These are phyloP conservation scores for Solanum piurae DNA, from an alignment of 257 asterid species.

Conservation along the genomic window DNA sequence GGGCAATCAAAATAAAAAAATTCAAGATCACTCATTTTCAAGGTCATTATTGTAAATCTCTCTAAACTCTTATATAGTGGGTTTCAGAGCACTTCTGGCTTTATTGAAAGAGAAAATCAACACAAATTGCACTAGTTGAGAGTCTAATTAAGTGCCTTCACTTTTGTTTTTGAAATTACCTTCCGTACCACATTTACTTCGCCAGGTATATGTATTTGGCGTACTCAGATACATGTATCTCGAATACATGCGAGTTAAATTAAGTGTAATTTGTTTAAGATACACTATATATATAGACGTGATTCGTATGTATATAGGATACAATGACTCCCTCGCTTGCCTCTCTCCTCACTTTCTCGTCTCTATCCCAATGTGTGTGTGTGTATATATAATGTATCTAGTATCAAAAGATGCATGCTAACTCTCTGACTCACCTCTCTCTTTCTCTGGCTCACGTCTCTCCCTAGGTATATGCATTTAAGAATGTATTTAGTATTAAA, in stretches of 20 bases:
- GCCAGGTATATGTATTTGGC: background rate
- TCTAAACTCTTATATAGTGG: background rate
- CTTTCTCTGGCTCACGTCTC: background rate
- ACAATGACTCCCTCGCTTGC: background rate
- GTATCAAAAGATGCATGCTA: background rate
- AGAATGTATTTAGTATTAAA: background rate
- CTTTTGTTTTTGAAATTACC: background rate
- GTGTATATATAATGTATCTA: no score
- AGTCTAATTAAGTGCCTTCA: background rate
- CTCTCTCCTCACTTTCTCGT: background rate
- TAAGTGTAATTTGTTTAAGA: background rate
- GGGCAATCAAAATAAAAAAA: background rate
- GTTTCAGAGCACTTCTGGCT: background rate
- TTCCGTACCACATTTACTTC: background rate
- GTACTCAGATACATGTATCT: background rate
- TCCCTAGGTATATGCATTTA: background rate
- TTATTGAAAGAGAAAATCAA: background rate
- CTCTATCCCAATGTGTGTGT: background rate
- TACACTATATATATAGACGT: background rate
- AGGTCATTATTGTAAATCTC: background rate
- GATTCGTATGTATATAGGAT: background rate
- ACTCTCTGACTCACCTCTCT: background rate
- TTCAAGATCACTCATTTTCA: background rate
- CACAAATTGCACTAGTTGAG: background rate
- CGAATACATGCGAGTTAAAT: background rate